Base-by-base conservation (phyloP, 371 early-diverging fungal species). In the Aphelidium insulamus region DNA sequence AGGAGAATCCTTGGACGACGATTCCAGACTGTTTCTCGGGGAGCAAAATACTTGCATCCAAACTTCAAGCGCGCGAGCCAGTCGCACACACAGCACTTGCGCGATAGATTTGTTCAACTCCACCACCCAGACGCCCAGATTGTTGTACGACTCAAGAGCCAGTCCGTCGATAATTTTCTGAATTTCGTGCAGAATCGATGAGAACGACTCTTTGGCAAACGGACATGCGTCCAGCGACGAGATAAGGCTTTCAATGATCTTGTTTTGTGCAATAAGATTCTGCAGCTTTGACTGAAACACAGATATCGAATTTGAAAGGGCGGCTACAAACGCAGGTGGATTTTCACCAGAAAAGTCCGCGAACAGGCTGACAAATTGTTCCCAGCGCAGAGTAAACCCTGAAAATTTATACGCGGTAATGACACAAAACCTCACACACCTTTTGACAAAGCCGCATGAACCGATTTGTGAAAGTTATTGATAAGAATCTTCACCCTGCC, bases 251-350 rank as follows among this genome's bases (percentile, higher is more conserved):
- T 68, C 62, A 33, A 92, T 81, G 23, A 81, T 77, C 32, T 76
- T 80, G 44, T 77, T 69, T 30, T 79, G 69, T 9, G 64, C 45
- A 26, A 92, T 73, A 30, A 86, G 64, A 0, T 69, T 48, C 42
- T 77, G 80, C 3, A 80, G 79, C 52, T 95, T 94, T 43, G 91
- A 90, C 49, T 91, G 92, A 62, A 88, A 88, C n/a, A 74, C 56
- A 12, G 79, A 71, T 2, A 95, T 85, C 0, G 70, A 69, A 17
- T 67, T 64, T 1, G 86, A 79, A 50, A 95, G 84, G 33, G 90
- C 91, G 26, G 85, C 72, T 10, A 97, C 95, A 65, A 88, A 94
- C 41, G 65, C 36, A 0, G 62, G 50, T 15, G 57, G 53, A 31
- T 55, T 61, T 40, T 60, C 4, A 0, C 25, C 16, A 7, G 21